Conservation (phyloP, 192 early-diverging fungal species). For the Podila epicladia region DNA sequence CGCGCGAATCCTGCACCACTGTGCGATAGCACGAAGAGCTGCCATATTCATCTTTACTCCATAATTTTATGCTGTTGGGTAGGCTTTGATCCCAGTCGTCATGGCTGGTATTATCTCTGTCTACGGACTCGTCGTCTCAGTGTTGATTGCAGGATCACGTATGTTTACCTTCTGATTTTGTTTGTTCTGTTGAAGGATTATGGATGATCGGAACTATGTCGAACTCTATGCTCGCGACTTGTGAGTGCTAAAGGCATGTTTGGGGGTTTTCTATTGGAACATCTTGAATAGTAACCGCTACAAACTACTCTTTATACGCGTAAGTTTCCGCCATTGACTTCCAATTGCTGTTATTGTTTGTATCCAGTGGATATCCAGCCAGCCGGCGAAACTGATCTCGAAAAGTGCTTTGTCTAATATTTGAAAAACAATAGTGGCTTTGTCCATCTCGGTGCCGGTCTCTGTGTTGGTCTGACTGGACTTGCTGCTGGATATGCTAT, state of each 20-base stretch:
- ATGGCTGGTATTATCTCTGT: conserved; percentile 99
- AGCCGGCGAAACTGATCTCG: not conserved
- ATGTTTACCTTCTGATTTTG: conserved; percentile 43
- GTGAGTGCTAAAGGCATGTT: not conserved
- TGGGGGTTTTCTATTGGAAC: not conserved
- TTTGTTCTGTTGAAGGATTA: not conserved
- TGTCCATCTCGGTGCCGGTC: conserved; percentile 92
- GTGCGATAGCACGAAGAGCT: not conserved
- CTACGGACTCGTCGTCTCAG: conserved; percentile 97
- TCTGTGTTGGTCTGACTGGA: conserved; percentile 90
- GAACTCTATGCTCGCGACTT: not conserved
- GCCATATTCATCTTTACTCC: not conserved
- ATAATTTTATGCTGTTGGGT: not conserved
- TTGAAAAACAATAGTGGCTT: conserved; percentile 71
- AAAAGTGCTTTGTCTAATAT: conserved; percentile 44
- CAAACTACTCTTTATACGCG: conserved; percentile 54
- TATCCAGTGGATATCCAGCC: not conserved
- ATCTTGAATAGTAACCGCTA: conserved; percentile 12
- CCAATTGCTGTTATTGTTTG: not conserved
- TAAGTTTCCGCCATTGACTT: conserved; percentile 27
- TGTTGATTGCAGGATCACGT: conserved; percentile 86
- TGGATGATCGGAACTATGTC: not conserved
- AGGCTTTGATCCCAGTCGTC: conserved; percentile 93
- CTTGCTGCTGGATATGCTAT: conserved; percentile 97
- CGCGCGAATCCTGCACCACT: too few species aligned